Conservation (phyloP, 1,139 yeast genomes). For the Suhomyces chickasaworum region DNA sequence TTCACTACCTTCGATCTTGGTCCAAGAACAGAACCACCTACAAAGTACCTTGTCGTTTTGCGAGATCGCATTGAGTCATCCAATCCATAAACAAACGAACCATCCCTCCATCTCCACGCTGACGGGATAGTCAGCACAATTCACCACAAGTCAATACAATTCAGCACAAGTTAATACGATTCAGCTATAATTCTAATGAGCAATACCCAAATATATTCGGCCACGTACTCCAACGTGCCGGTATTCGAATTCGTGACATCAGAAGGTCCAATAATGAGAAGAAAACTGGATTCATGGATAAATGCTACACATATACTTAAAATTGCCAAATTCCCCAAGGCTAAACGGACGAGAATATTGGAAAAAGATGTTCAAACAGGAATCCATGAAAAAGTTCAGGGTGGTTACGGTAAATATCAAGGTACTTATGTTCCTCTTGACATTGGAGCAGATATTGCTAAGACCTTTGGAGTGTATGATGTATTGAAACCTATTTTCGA, state of each 20-base stretch:
- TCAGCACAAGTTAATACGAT: constrained; percentile 3
- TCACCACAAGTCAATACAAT: constrained; percentile 1
- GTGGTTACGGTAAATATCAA: constrained; percentile 93
- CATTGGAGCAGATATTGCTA: constrained; percentile 58
- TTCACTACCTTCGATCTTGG: not conserved
- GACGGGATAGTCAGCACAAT: constrained; percentile 1
- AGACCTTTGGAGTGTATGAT: constrained; percentile 69
- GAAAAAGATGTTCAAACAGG: constrained; percentile 89
- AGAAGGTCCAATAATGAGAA: constrained; percentile 81
- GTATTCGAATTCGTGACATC: constrained; percentile 70
- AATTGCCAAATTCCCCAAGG: constrained; percentile 84
- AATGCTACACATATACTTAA: constrained; percentile 91
- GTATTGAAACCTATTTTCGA: constrained; percentile 70
- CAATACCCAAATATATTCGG: constrained; percentile 62
- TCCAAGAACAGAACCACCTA: not conserved
- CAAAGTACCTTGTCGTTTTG: not conserved
- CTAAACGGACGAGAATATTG: constrained; percentile 78
- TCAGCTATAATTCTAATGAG: too few relatives aligned
- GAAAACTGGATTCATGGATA: constrained; percentile 77
- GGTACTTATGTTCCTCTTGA: constrained; percentile 90
- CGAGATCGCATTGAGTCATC: not conserved
- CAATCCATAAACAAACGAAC: not conserved
- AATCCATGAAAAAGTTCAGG: constrained; percentile 88
- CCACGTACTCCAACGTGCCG: constrained; percentile 79
- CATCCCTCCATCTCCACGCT: not conserved